Evolutionary conservation across 2,329 filamentous ascomycete species (phyloP).

Genomic region (Pseudogymnoascus sp.): DNA sequence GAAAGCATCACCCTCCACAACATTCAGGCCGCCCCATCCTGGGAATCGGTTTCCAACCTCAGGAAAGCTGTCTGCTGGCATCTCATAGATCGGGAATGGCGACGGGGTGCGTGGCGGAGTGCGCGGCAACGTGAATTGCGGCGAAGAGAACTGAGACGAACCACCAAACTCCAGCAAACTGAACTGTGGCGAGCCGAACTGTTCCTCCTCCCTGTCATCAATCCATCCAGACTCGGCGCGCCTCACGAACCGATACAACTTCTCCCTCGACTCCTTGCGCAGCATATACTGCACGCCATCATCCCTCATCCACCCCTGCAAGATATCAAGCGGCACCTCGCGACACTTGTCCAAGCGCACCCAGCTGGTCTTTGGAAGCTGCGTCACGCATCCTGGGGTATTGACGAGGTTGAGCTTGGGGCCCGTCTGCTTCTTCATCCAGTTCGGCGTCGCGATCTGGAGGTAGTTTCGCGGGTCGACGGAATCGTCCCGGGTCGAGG

Average conservation of each 20-base stretch:
- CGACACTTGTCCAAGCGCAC: neutral
- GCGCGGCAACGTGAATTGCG: neutral
- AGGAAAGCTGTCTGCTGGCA: conserved; percentile 2
- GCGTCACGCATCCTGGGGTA: neutral
- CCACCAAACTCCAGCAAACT: neutral
- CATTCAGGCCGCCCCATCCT: neutral
- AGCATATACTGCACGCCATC: conserved; percentile 4
- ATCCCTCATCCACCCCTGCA: conserved; percentile 2
- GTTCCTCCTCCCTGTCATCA: neutral
- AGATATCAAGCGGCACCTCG: neutral
- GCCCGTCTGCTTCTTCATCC: conserved; percentile 1
- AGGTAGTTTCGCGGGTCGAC: conserved; percentile 5
- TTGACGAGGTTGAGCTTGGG: conserved; percentile 7
- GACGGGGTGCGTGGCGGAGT: neutral
- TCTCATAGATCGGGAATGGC: neutral
- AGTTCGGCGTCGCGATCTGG: conserved; percentile 6
- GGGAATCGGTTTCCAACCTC: neutral
- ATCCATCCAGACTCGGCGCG: neutral
- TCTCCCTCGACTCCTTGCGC: neutral
- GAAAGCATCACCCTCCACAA: neutral
- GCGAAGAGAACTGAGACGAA: neutral
- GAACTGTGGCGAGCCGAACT: neutral
- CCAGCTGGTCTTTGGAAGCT: neutral
- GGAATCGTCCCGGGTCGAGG: neutral
- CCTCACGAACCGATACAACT: conserved; percentile 2